phyloP scores from a whole-genome alignment of 2,329 filamentous ascomycete species.

The Verticillium albo-atrum region DNA sequence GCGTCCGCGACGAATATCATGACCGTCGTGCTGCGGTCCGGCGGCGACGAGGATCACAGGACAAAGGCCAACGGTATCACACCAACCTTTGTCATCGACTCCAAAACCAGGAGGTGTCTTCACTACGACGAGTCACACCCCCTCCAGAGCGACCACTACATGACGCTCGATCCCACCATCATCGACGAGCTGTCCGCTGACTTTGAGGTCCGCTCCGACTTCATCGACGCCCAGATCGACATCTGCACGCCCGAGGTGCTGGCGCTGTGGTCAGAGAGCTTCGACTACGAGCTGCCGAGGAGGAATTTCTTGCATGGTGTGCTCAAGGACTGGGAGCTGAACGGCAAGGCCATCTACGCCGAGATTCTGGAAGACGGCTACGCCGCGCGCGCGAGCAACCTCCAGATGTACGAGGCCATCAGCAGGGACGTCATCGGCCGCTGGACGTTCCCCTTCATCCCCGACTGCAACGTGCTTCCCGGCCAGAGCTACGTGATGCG shows the following conservation, averaged over 20 bases:
- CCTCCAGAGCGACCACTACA: constrained; percentile 57
- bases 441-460: constrained; percentile 85
- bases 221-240: constrained; percentile 93
- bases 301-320: constrained; percentile 89
- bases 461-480: constrained; percentile 79
- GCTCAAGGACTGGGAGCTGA: constrained; percentile 93
- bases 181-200: constrained; percentile 65
- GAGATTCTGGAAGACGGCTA: constrained; percentile 82
- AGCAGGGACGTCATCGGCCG: constrained; percentile 80
- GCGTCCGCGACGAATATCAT: constrained; percentile 94
- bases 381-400: constrained; percentile 77
- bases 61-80: constrained; percentile 72
- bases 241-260: constrained; percentile 96
- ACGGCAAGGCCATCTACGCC: constrained; percentile 93
- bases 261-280: constrained; percentile 94
- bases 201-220: constrained; percentile 77
- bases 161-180: constrained; percentile 76
- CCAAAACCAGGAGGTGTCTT: constrained; percentile 72
- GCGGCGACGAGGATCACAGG: constrained; percentile 63
- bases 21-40: constrained; percentile 87
- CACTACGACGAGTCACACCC: constrained; percentile 91
- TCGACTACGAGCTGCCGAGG: constrained; percentile 88
- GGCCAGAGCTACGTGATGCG: constrained; percentile 72
- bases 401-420: constrained; percentile 86
- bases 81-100: constrained; percentile 83